Percentiles rank a stretch among this genome's conserved stretches.
phyloP scores from a whole-genome alignment of 31 red algal genomes.

The Endocladia muricata region DNA sequence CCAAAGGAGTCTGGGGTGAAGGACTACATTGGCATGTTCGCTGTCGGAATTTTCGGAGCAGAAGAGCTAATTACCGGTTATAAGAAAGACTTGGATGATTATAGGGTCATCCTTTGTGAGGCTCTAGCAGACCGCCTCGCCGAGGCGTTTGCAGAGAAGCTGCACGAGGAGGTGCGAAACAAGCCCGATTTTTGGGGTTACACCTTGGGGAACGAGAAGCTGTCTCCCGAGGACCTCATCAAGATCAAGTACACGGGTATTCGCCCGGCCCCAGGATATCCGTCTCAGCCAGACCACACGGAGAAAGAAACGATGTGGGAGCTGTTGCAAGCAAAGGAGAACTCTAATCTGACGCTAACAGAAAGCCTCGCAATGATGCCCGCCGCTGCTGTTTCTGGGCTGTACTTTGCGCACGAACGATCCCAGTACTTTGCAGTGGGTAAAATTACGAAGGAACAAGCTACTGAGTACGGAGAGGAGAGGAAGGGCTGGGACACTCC shows the following conservation, averaged over 20 bases:
- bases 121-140: constrained; percentile 87
- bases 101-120: constrained; percentile 77
- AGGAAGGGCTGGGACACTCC: constrained; percentile 49
- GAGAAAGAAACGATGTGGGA: constrained; percentile 85
- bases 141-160: constrained; percentile 83
- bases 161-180: constrained; percentile 79
- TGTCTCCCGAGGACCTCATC: constrained; percentile 79
- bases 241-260: constrained; percentile 88
- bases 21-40: constrained; percentile 94
- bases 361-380: constrained; percentile 87
- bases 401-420: constrained; percentile 84
- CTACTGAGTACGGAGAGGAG: constrained; percentile 50
- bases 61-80: constrained; percentile 75
- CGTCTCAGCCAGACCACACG: constrained; percentile 82
- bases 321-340: constrained; percentile 60
- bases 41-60: constrained; percentile 75
- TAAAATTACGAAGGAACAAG: constrained; percentile 78
- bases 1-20: constrained; percentile 67
- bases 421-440: constrained; percentile 85
- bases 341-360: constrained; percentile 51
- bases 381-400: constrained; percentile 74
- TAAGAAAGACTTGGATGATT: constrained; percentile 76
- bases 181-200: constrained; percentile 78
- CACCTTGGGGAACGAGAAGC: constrained; percentile 59
- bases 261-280: constrained; percentile 85